A percentile compares a stretch with the other conserved stretches of the same genome.
These are phyloP conservation scores for Phylloporus rhodoxanthus DNA, from an alignment of 768 basidiomycete genomes.

Conservation along the genomic window DNA sequence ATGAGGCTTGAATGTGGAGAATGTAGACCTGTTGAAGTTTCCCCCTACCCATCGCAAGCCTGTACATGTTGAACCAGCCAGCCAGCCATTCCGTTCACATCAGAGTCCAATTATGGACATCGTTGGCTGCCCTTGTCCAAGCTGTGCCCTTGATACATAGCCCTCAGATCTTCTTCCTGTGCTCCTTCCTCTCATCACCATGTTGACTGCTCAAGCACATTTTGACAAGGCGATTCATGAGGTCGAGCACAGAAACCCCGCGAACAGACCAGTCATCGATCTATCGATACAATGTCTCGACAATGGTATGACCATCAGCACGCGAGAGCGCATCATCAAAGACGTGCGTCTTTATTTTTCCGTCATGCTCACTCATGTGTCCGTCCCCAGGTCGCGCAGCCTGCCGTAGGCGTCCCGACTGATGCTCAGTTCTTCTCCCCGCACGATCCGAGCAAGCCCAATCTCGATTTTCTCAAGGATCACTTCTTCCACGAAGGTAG, in stretches of 20 bases:
- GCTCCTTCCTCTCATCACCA: slow-evolving; percentile 12
- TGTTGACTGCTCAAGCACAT: slow-evolving; percentile 16
- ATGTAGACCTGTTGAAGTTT: background rate
- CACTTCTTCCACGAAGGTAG: slow-evolving; percentile 71
- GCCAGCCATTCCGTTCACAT: background rate
- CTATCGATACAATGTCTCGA: slow-evolving; percentile 23
- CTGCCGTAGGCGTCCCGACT: slow-evolving; percentile 56
- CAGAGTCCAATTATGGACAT: slow-evolving; percentile 16
- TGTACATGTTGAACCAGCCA: background rate
- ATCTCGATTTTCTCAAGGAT: slow-evolving; percentile 69
- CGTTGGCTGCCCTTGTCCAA: background rate
- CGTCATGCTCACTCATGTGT: background rate
- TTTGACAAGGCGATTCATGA: slow-evolving; percentile 28
- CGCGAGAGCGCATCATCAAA: slow-evolving; percentile 22
- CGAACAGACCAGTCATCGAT: slow-evolving; percentile 14
- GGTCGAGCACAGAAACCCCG: slow-evolving; percentile 26
- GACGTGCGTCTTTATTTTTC: slow-evolving; percentile 15
- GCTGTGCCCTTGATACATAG: slow-evolving; percentile 9
- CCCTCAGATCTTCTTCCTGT: slow-evolving; percentile 8
- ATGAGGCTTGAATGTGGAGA: background rate
- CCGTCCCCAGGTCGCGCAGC: slow-evolving; percentile 55
- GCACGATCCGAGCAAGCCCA: slow-evolving; percentile 56
- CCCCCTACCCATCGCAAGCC: too few species aligned
- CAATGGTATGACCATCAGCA: slow-evolving; percentile 21
- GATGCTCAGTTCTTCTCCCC: slow-evolving; percentile 74